These are phyloP conservation scores for Wickerhamiella domercqiae DNA, from an alignment of 805 yeast species.

Conservation along the genomic window DNA sequence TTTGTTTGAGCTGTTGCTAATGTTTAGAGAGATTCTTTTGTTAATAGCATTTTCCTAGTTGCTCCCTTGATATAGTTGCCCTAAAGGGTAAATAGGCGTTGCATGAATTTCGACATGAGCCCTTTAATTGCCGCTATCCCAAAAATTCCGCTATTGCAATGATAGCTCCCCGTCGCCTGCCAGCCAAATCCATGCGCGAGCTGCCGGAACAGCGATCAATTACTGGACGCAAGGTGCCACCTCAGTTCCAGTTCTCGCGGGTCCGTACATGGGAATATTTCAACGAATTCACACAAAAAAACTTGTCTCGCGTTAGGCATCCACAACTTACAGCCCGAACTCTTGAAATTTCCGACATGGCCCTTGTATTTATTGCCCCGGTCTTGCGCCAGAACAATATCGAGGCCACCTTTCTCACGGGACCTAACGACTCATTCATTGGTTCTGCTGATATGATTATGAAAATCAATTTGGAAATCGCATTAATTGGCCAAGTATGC, in stretches of 20 bases:
- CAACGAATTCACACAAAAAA: not conserved
- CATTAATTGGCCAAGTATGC: not conserved
- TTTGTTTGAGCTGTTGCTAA: constrained; percentile 26
- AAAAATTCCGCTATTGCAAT: too few species aligned
- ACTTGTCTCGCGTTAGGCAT: not conserved
- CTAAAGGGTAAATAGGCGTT: too few species aligned
- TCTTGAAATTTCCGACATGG: not conserved
- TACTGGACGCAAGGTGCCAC: too few species aligned
- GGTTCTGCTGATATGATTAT: not conserved
- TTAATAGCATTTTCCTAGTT: too few species aligned
- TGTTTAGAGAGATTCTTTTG: not conserved
- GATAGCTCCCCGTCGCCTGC: not conserved
- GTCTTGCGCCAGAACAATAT: constrained; percentile 2
- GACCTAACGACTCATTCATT: not conserved
- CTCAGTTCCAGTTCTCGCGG: not conserved
- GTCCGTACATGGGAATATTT: not conserved
- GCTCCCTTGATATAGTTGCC: too few species aligned
- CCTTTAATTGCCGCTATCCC: too few species aligned
- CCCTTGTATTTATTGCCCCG: constrained; percentile 1
- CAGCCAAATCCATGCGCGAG: not conserved
- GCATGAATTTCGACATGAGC: too few species aligned
- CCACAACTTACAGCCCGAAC: not conserved
- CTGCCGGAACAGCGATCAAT: not conserved
- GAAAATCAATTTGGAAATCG: not conserved
- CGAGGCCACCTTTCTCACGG: constrained; percentile 2